Evolutionary conservation across 768 basidiomycete species (phyloP), one percentile per base, ranked within the genome.

Genomic region (Termitomyces sp.): DNA sequence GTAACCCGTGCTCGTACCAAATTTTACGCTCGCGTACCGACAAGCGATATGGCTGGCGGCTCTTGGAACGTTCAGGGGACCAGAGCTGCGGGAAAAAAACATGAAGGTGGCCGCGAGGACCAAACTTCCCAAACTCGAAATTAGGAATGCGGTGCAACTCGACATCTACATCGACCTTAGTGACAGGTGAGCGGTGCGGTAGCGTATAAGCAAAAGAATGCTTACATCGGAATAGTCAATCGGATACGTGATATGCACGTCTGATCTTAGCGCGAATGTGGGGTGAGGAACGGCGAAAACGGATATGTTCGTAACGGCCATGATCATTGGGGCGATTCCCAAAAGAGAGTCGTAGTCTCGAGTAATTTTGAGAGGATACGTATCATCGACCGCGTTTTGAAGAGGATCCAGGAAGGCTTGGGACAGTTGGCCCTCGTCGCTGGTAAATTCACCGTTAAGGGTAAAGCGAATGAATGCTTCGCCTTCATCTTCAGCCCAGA

Each of bases 81-180:
- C 65, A 69, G 2, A 74, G 66, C 0, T 12, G 41, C 0, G 72
- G 72, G 48, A 73, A 69, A 15, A 73, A 62, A 7, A 69, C 59
- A n/a, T 69, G 61, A 11, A 73, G 46, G 12, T 63, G 51, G 36
- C 59, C 60, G 6, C 62, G 64, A 0, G 27, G 24, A 0, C 54
- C 64, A 63, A 66, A 73, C 12, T 56, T 63, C 1, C 64, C 70
- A 16, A 74, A 49, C 46, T 67, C 57, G 6, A 73, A 54, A 59
- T 74, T 74, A 1, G 71, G 71, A 3, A 74, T 66, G 3, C 63
- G 56, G 48, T 74, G 70, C 1, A 57, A 8, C 15, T 57, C 48
- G 2, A 57, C 15, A 2, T 36, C 13, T 8, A 12, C 3, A 1
- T n/a, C 18, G 0, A 0, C 1, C 30, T 48, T 0, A 1, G 2